Evolutionary conservation across 306 rosid species (phyloP), one percentile per base, ranked within the genome.

Genomic region (Glycine soja): DNA sequence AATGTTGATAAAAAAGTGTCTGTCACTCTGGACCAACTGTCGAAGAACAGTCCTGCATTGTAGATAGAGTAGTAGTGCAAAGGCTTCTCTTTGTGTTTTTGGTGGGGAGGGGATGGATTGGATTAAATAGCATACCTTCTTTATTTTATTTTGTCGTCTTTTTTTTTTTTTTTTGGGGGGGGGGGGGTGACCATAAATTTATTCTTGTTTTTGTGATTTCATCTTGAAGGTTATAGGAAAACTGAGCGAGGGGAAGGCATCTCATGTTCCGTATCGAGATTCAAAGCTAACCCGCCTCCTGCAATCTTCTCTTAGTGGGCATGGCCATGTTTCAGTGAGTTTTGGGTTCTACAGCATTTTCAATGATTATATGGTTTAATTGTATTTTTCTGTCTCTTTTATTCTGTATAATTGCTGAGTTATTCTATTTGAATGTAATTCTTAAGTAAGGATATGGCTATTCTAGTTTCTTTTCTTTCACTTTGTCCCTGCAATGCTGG

Each of bases 221-320:
- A 75, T 84, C 87, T 58, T 87, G 91, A 89, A 96, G 99, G 99
- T 96, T 78, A 96, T 96, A 45, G 98, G 99, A 79, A 96, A 96
- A 76, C 71, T 93, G 84, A 96, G 99, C 70, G 99, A 96, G 89
- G 99, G 99, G 61, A 96, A 96, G 88, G 97, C 99, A 80, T 93
- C 97, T 67, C 99, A 96, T 89, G 97, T 96, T 83, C 99, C 99
- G 10, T 93, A 89, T 83, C 90, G 99, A 88, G 99, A 96, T 91
- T 96, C 99, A 54, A 96, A 96, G 91, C 98, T 96, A 79, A 96
- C 99, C 63, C 99, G 98, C 67, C 98, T 96, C 74, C 76, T 96
- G 76, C 99, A 96, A 76, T 96, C 99, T 75, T 96, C 99, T 3
- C 89, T 96, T 67, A 84, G 97, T 48, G 99, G 99, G 65, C 97